Evolutionary conservation across 345 rosid genomes (phyloP).

Genomic region (Eucalyptus marginata): DNA sequence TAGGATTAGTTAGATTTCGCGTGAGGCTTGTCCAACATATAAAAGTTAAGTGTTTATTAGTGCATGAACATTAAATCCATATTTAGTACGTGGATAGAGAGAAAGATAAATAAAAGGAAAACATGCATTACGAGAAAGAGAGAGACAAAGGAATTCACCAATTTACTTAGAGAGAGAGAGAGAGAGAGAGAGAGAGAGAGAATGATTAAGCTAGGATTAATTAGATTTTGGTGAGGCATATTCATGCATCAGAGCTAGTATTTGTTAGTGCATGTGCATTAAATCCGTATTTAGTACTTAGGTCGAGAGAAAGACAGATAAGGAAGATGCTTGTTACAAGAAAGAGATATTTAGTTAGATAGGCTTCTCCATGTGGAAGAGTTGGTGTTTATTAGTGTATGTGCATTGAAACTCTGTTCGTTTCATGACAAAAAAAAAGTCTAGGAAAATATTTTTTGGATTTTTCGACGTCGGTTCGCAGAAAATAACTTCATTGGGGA

Average conservation of each 20-base stretch:
- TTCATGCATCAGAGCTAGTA: background rate
- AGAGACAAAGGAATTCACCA: background rate
- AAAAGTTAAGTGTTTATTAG: background rate
- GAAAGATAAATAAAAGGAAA: background rate
- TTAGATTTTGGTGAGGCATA: background rate
- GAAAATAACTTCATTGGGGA: accelerated
- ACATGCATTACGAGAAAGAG: background rate
- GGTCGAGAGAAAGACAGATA: background rate
- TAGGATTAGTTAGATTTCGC: background rate
- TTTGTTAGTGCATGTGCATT: background rate
- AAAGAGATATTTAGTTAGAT: background rate
- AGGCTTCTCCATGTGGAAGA: background rate
- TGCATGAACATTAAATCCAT: background rate
- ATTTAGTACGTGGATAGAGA: background rate
- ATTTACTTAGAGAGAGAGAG: background rate
- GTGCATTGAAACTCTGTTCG: accelerated
- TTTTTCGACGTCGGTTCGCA: accelerated
- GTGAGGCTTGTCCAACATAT: background rate
- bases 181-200: background rate
- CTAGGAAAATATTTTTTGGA: no score
- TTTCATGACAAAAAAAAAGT: background rate
- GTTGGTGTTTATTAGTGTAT: background rate
- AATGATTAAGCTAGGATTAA: background rate
- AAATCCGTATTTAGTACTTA: background rate
- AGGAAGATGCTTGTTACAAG: background rate